Percentiles rank a stretch among this genome's conserved stretches.
Conservation (phyloP, 2,329 filamentous ascomycete genomes). For the Ophiostoma himal-ulmi region DNA sequence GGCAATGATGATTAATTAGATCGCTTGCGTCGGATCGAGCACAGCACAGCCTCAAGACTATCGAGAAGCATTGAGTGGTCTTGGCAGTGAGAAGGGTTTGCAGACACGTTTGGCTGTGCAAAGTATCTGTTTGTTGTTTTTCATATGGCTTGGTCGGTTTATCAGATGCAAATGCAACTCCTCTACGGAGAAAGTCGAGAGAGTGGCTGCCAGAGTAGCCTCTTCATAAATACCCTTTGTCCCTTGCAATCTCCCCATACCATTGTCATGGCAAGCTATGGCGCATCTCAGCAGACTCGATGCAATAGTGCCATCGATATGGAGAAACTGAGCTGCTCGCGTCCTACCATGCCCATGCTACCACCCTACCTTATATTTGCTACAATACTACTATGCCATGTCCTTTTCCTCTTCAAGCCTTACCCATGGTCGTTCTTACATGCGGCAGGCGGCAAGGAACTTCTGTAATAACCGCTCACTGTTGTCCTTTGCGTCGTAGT, state of each 20-base stretch:
- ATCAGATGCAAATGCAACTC: neutral
- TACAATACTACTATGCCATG: neutral
- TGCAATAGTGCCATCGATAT: neutral
- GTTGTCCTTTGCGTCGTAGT: neutral
- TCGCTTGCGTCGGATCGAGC: constrained; percentile 4
- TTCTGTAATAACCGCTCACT: neutral
- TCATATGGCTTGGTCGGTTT: neutral
- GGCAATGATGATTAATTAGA: neutral
- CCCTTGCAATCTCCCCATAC: neutral
- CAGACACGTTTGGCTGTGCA: no score
- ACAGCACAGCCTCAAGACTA: neutral
- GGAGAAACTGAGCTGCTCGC: neutral
- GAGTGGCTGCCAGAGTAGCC: neutral
- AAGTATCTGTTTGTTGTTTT: no score
- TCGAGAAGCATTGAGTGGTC: neutral
- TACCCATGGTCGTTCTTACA: neutral
- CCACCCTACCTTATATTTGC: neutral
- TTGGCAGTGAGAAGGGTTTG: neutral
- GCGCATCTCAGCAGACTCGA: neutral
- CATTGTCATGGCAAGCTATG: neutral
- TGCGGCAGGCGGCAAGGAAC: neutral
- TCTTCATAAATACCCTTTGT: neutral
- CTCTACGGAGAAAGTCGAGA: no score
- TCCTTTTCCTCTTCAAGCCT: neutral
- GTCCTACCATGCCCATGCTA: no score